Percentiles rank a stretch among this genome's conserved stretches.
Evolutionary conservation across 257 asterid species (phyloP).

Genomic region (Capsicum pubescens): DNA sequence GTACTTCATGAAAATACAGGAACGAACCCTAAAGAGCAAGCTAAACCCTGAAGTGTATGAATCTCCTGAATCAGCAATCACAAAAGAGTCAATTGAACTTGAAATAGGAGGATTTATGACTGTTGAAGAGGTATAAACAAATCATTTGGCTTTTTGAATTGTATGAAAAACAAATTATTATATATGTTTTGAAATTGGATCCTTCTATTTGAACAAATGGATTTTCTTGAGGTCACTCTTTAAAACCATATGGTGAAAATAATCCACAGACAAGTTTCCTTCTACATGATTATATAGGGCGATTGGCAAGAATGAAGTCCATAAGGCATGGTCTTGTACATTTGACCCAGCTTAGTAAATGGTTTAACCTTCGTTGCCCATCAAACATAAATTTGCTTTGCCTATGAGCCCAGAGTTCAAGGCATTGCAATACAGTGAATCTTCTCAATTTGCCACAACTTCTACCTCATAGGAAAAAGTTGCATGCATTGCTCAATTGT

Average conservation of each 20-base stretch:
- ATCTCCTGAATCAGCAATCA: constrained; percentile 70
- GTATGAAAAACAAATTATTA: too few relatives aligned
- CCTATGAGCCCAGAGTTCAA: background rate
- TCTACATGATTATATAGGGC: too few relatives aligned
- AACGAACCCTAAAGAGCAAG: constrained; percentile 76
- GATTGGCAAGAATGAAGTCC: background rate
- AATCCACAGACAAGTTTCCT: background rate
- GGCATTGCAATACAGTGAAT: background rate
- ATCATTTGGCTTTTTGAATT: background rate
- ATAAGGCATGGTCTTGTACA: background rate
- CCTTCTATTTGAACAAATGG: background rate
- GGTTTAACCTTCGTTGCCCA: background rate
- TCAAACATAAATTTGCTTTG: background rate
- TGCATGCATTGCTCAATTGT: too few relatives aligned
- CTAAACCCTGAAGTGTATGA: constrained; percentile 75
- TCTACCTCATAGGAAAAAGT: background rate
- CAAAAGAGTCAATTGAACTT: constrained; percentile 51
- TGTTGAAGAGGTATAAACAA: constrained; percentile 56
- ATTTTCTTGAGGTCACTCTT: background rate
- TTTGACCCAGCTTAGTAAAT: background rate
- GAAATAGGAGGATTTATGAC: constrained; percentile 54
- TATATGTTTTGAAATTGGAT: background rate
- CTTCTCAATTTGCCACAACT: background rate
- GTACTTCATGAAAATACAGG: constrained; percentile 40
- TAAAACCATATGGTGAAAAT: background rate